phyloP scores from a whole-genome alignment of 2,329 filamentous ascomycete species.

The Chrysoporthe austroafricana region DNA sequence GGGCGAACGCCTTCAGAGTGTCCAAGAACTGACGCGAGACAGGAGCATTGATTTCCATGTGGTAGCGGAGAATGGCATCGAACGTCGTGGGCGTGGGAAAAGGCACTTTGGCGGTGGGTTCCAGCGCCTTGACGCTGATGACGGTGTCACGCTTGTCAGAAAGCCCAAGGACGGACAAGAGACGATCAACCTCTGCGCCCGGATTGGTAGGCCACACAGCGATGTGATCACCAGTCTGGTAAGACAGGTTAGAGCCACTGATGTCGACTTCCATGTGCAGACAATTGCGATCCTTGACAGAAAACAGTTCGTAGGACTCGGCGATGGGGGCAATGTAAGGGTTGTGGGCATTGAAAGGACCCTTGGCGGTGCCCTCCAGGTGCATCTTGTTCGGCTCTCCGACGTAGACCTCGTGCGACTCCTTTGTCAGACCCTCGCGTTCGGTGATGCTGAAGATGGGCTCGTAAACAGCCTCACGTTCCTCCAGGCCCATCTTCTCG shows the following conservation, averaged over 20 bases:
- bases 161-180: constrained; percentile 79
- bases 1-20: constrained; percentile 85
- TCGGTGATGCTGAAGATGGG: constrained; percentile 85
- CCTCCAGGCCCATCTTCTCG: constrained; percentile 84
- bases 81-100: constrained; percentile 98
- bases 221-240: constrained; percentile 97
- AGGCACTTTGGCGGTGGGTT: constrained; percentile 94
- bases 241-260: constrained; percentile 83
- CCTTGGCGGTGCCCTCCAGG: constrained; percentile 80
- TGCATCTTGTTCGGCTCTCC: constrained; percentile 97
- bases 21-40: constrained; percentile 95
- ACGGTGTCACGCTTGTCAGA: constrained; percentile 78
- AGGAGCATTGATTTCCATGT: constrained; percentile 94
- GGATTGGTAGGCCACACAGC: constrained; percentile 97
- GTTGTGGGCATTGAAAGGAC: constrained; percentile 95
- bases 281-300: constrained; percentile 88
- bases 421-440: constrained; percentile 71
- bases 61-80: constrained; percentile 89
- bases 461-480: constrained; percentile 95
- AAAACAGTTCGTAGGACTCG: constrained; percentile 91
- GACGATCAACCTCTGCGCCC: constrained; percentile 87
- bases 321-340: constrained; percentile 93
- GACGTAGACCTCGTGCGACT: constrained; percentile 84
- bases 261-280: constrained; percentile 95
- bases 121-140: constrained; percentile 86